Evolutionary conservation across 106 monocot genomes (phyloP), one percentile per base, ranked within the genome.

Genomic region (Vanilla planifolia): DNA sequence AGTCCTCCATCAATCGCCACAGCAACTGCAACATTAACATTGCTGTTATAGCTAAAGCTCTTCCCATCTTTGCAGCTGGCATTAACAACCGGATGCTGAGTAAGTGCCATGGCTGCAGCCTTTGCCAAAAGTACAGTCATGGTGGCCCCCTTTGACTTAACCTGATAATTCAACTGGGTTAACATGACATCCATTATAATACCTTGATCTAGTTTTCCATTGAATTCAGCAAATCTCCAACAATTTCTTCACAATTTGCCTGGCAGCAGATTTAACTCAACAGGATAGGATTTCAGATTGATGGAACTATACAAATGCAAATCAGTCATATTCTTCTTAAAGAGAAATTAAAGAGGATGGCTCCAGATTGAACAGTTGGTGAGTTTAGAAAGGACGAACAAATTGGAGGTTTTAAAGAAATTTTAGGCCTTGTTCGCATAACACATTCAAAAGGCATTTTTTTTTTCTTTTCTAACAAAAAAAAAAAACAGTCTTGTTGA

Each of bases 1-100:
- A 98, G 82, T 5, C 98, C 98, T 11, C 98, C 91, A 79, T 98
- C 98, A 57, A 98, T 88, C 1, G 98, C 91, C 22, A 92, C 98
- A 30, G 98, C 98, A 15, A 94, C 83, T 22, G 89, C 94, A 76
- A 94, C 71, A 63, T 94, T 89, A 46, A 94, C 64, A 52, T 48
- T 89, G 65, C 70, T 70, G 55, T 94, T 94, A 68, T 86, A 89
- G 36, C 66, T 76, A 67, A 94, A 94, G 50, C 78, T 94, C 67
- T 86, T 94, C 39, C 89, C 94, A 76, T 94, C 89, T 68, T 83
- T 94, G 77, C 94, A 94, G 42, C 62, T 74, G 6, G 94, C 62
- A 63, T 94, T 94, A 61, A 94, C 89, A 63, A 83, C 73, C 6
- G 94, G 94, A 60, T 94, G 94, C 67, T 94, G 87, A 0, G 71